Percentiles rank a stretch among this genome's conserved stretches.
phyloP scores from a whole-genome alignment of 2,329 filamentous ascomycete species.

The Bipolaris sorokiniana region DNA sequence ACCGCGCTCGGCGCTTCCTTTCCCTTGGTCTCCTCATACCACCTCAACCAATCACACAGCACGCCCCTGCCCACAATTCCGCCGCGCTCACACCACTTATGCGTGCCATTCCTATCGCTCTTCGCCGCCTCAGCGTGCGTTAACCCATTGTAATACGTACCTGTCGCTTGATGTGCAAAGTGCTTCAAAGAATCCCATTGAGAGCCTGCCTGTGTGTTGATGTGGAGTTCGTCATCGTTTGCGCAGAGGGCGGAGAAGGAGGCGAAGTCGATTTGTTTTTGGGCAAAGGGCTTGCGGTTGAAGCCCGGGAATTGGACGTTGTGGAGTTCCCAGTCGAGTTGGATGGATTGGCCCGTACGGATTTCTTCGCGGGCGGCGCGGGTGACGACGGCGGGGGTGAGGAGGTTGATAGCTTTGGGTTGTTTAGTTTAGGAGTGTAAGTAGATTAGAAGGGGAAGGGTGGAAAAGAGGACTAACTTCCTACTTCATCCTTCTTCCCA shows the following conservation, averaged over 20 bases:
- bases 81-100: slow-evolving; percentile 47
- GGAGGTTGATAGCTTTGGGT: slow-evolving; percentile 39
- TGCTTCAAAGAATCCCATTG: slow-evolving; percentile 49
- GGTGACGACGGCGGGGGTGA: slow-evolving; percentile 60
- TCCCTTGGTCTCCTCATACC: slow-evolving; percentile 42
- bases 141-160: slow-evolving; percentile 41
- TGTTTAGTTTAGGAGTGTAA: too few relatives aligned
- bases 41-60: slow-evolving; percentile 41
- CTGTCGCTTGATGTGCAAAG: slow-evolving; percentile 41
- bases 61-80: slow-evolving; percentile 46
- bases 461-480: slow-evolving; percentile 47
- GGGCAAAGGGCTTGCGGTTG: slow-evolving; percentile 58
- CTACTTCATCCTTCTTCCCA: slow-evolving; percentile 58
- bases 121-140: slow-evolving; percentile 36
- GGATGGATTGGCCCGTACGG: slow-evolving; percentile 58
- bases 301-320: slow-evolving; percentile 64
- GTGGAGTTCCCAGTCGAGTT: slow-evolving; percentile 62
- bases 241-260: slow-evolving; percentile 34
- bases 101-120: slow-evolving; percentile 39
- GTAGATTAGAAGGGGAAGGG: slow-evolving; percentile 8
- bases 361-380: slow-evolving; percentile 59
- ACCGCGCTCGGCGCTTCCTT: slow-evolving; percentile 34
- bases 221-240: slow-evolving; percentile 43
- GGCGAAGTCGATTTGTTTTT: slow-evolving; percentile 57
- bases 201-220: slow-evolving; percentile 43